phyloP scores from a whole-genome alignment of 2,329 filamentous ascomycete genomes.

The Fusarium armeniacum region DNA sequence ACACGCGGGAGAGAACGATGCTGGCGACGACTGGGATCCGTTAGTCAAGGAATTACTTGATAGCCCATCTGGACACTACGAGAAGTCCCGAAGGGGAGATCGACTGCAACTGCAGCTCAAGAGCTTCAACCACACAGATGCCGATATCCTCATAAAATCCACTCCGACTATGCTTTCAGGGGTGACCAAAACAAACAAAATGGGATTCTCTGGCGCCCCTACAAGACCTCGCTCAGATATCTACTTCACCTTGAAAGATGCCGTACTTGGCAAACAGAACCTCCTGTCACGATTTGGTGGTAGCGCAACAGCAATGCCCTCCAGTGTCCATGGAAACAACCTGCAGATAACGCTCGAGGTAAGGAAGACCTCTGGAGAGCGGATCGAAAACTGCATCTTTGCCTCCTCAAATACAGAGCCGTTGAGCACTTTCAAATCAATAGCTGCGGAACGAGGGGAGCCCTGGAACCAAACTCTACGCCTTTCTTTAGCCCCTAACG shows the following conservation, averaged over 20 bases:
- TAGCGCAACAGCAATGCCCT: conserved; percentile 79
- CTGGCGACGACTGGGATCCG: conserved; percentile 79
- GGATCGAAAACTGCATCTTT: conserved; percentile 89
- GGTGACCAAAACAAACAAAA: conserved; percentile 84
- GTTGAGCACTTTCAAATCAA: conserved; percentile 89
- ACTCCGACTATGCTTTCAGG: conserved; percentile 90
- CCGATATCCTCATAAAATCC: conserved; percentile 83
- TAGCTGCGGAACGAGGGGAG: conserved; percentile 82
- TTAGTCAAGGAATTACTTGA: conserved; percentile 80
- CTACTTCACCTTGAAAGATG: conserved; percentile 87
- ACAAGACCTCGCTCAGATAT: conserved; percentile 93
- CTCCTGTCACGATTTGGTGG: conserved; percentile 76
- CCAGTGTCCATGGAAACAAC: conserved; percentile 75
- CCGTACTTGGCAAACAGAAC: conserved; percentile 82
- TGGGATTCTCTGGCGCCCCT: conserved; percentile 93
- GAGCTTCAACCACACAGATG: conserved; percentile 81
- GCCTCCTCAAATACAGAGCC: conserved; percentile 84
- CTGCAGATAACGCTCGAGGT: conserved; percentile 93
- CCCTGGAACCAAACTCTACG: conserved; percentile 91
- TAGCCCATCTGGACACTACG: conserved; percentile 80
- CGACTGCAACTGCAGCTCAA: conserved; percentile 84
- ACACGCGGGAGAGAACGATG: conserved; percentile 68
- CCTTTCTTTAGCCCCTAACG: conserved; percentile 80
- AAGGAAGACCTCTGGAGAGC: conserved; percentile 80
- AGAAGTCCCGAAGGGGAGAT: conserved; percentile 79